These are phyloP conservation scores for Wallacemonas collosoma DNA, from an alignment of 208 protist species.

Conservation along the genomic window DNA sequence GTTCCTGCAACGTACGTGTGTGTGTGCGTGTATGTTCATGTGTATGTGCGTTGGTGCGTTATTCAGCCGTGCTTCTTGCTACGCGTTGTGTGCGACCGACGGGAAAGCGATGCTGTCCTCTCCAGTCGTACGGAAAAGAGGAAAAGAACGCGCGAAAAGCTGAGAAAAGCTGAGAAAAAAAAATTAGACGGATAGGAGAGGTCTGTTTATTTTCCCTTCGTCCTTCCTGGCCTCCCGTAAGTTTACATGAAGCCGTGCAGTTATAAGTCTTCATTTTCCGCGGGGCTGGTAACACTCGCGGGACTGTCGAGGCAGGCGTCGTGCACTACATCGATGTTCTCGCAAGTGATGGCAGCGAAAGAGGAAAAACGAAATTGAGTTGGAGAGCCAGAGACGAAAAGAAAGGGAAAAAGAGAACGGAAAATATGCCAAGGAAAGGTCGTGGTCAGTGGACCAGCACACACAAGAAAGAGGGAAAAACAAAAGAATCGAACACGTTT, in stretches of 20 bases:
- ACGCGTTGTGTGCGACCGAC: too few species aligned
- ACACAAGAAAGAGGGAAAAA: background rate
- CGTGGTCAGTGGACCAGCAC: background rate
- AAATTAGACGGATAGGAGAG: background rate
- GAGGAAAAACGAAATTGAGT: slow-evolving; percentile 8
- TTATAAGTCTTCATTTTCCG: background rate
- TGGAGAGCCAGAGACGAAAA: slow-evolving; percentile 7
- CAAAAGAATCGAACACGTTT: background rate
- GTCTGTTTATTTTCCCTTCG: background rate
- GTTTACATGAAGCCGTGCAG: background rate
- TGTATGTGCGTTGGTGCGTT: background rate
- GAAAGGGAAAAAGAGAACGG: background rate
- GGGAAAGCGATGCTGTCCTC: too few species aligned
- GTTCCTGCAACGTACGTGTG: background rate
- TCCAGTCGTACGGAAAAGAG: too few species aligned
- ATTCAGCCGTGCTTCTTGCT: too few species aligned
- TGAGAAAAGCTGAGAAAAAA: background rate
- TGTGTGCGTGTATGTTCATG: slow-evolving; percentile 1
- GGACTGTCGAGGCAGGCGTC: background rate
- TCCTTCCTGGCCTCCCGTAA: background rate
- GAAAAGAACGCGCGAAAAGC: background rate
- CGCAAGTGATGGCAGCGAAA: background rate
- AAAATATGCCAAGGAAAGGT: background rate
- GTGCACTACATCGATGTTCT: background rate
- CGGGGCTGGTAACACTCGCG: background rate